Conservation (phyloP, 1,284 basidiomycete species). For the Sanghuangporus weigelae region DNA sequence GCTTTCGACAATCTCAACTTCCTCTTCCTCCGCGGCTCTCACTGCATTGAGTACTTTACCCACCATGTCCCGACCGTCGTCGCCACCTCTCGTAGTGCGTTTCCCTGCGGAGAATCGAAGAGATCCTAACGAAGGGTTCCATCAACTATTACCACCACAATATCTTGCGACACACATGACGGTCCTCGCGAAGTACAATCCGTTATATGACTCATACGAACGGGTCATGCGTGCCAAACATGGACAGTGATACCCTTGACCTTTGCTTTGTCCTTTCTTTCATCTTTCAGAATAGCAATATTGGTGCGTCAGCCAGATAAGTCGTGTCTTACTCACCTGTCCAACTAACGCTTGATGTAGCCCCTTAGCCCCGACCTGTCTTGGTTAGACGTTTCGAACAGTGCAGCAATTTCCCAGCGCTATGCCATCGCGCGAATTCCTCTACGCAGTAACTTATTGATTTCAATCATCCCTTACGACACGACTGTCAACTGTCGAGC, state of each 20-base stretch:
- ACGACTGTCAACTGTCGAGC: too few relatives aligned
- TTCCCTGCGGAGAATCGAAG: constrained; percentile 52
- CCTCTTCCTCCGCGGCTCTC: constrained; percentile 56
- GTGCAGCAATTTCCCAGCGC: too few relatives aligned
- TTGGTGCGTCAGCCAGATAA: too few relatives aligned
- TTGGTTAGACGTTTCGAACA: background rate
- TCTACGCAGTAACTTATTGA: too few relatives aligned
- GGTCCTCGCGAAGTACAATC: constrained; percentile 53
- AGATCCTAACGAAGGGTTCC: constrained; percentile 49
- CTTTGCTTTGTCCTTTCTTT: background rate
- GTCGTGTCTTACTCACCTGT: too few relatives aligned
- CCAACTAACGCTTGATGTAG: background rate
- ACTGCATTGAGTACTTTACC: constrained; percentile 59
- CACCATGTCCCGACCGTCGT: constrained; percentile 42
- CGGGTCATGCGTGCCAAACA: constrained; percentile 55
- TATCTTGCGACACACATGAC: constrained; percentile 66
- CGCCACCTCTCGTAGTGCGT: constrained; percentile 40
- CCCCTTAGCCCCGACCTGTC: background rate
- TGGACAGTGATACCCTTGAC: background rate
- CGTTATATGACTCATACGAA: constrained; percentile 64
- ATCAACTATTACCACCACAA: constrained; percentile 63
- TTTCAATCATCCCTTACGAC: background rate
- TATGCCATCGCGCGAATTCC: too few relatives aligned
- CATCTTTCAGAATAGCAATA: background rate
- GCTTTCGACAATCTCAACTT: constrained; percentile 56